A percentile compares a stretch with the other conserved stretches of the same genome.
Evolutionary conservation across 2,329 filamentous ascomycete genomes (phyloP).

Genomic region (Calonectria hawksworthii): DNA sequence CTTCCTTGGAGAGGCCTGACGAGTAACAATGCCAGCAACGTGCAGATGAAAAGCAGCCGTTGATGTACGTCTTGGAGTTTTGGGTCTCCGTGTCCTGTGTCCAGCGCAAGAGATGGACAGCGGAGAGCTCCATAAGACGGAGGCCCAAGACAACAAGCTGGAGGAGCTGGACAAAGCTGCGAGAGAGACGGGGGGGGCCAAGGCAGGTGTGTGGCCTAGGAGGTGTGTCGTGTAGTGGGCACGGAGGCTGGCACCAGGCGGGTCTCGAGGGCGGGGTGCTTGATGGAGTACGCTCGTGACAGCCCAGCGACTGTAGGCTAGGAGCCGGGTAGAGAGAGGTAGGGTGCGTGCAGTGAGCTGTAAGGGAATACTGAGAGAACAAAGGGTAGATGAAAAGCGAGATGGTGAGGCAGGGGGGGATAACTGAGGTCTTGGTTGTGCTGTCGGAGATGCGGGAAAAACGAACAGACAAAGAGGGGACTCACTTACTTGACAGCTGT

Average conservation of each 20-base stretch:
- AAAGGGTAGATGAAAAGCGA: neutral
- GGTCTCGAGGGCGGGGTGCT: conserved; percentile 50
- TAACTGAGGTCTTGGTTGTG: neutral
- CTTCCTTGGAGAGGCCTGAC: conserved; percentile 30
- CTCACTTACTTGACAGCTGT: conserved; percentile 33
- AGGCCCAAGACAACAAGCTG: conserved; percentile 32
- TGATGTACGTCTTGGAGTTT: conserved; percentile 35
- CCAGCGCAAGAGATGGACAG: conserved; percentile 26
- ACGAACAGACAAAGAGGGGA: conserved; percentile 18
- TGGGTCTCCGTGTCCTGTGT: conserved; percentile 34
- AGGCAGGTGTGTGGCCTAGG: conserved; percentile 39
- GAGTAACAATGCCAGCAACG: conserved; percentile 44
- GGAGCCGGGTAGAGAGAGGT: conserved; percentile 25
- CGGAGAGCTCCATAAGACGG: conserved; percentile 35
- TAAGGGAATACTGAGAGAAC: neutral
- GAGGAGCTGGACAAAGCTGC: conserved; percentile 31
- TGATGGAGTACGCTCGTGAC: conserved; percentile 51
- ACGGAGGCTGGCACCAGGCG: conserved; percentile 47
- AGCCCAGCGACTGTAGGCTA: conserved; percentile 44
- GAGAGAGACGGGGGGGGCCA: conserved; percentile 22
- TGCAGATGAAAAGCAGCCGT: conserved; percentile 38
- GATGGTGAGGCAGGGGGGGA: neutral
- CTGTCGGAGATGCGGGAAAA: neutral
- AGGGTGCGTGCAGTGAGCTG: conserved; percentile 13
- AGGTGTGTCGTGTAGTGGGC: conserved; percentile 42